A percentile compares a stretch with the other conserved stretches of the same genome.
Conservation (phyloP, 2,329 filamentous ascomycete species). For the Aschersonia sp. region DNA sequence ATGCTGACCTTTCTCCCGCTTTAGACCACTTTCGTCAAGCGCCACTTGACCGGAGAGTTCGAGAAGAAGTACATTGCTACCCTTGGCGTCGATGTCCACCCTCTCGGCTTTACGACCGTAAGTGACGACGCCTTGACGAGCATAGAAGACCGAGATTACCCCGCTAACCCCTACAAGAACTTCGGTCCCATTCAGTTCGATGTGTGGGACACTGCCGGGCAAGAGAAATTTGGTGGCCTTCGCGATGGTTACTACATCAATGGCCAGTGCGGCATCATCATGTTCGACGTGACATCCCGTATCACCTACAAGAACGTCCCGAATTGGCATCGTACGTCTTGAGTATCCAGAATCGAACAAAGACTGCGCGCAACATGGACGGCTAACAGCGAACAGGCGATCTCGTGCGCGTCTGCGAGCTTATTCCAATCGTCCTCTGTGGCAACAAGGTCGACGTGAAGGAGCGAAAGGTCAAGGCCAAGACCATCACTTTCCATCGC, state of each 20-base stretch:
- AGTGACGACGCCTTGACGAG: slow-evolving; percentile 22
- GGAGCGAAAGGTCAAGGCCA: slow-evolving; percentile 99
- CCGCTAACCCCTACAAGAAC: slow-evolving; percentile 41
- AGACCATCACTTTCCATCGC: slow-evolving; percentile 99
- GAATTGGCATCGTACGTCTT: slow-evolving; percentile 95
- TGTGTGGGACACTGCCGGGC: slow-evolving; percentile 97
- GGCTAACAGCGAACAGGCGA: slow-evolving; percentile 50
- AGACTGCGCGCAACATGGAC: background rate
- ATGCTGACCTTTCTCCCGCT: slow-evolving; percentile 1
- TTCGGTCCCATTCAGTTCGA: slow-evolving; percentile 95
- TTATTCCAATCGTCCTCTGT: slow-evolving; percentile 94
- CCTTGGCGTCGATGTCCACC: slow-evolving; percentile 98
- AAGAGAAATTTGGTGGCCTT: slow-evolving; percentile 99
- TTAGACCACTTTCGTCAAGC: slow-evolving; percentile 99
- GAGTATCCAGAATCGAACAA: background rate
- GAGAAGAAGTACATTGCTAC: slow-evolving; percentile 99
- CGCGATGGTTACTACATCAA: slow-evolving; percentile 99
- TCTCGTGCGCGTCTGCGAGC: slow-evolving; percentile 97
- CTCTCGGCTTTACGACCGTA: slow-evolving; percentile 95
- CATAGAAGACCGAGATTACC: no score
- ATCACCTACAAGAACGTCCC: slow-evolving; percentile 99
- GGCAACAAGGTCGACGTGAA: slow-evolving; percentile 99
- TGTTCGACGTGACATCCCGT: slow-evolving; percentile 98
- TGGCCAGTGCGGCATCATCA: slow-evolving; percentile 99
- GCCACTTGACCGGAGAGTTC: slow-evolving; percentile 98